phyloP scores from a whole-genome alignment of 805 yeast genomes.

The Grigorovia jiainica region DNA sequence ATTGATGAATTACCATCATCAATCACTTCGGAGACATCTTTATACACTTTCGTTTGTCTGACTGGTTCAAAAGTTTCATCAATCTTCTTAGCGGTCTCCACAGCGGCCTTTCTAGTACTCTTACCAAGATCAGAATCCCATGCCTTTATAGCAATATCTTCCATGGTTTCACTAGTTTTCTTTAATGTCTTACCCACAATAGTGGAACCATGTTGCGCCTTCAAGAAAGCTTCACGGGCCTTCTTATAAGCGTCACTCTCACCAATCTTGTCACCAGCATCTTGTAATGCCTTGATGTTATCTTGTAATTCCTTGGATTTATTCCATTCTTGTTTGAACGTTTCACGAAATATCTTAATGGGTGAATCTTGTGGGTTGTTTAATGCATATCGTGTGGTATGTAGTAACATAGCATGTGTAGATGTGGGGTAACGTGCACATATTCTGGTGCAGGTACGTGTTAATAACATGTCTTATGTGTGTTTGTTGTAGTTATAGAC shows the following conservation, averaged over 20 bases:
- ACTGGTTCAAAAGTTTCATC: constrained; percentile 87
- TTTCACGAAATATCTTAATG: constrained; percentile 83
- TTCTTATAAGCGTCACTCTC: constrained; percentile 88
- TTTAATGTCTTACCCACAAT: constrained; percentile 66
- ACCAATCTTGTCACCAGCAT: constrained; percentile 88
- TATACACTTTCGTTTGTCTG: constrained; percentile 79
- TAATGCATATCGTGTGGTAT: too few species aligned
- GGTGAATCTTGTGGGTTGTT: constrained; percentile 52
- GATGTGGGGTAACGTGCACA: too few species aligned
- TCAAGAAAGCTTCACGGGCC: constrained; percentile 86
- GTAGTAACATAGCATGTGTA: too few species aligned
- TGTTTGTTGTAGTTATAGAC: too few species aligned
- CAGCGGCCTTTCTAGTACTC: constrained; percentile 80
- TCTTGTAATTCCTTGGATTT: constrained; percentile 84
- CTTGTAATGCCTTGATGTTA: constrained; percentile 87
- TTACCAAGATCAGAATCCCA: constrained; percentile 95
- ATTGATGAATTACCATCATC: constrained; percentile 84
- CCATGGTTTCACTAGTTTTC: constrained; percentile 91
- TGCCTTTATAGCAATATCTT: constrained; percentile 78
- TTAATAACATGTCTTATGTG: too few species aligned
- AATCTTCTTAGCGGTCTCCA: constrained; percentile 71
- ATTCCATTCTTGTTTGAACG: constrained; percentile 84
- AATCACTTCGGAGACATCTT: constrained; percentile 78
- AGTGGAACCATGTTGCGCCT: constrained; percentile 65
- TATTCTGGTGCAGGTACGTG: too few species aligned